Conservation (phyloP, 768 basidiomycete species). For the Strobilomyces dryophilus region DNA sequence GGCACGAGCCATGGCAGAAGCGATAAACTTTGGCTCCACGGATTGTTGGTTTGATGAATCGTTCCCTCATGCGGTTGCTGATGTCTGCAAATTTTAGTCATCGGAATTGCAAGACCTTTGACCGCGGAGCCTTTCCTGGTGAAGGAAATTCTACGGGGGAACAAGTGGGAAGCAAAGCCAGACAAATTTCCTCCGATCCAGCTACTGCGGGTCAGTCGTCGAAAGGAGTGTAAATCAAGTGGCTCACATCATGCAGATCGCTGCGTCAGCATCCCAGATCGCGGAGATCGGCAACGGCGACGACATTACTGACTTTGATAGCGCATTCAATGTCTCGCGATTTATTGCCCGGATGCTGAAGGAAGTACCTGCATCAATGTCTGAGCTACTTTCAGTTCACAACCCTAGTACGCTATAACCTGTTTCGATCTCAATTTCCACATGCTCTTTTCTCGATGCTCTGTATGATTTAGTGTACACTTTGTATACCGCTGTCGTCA, state of each 20-base stretch:
- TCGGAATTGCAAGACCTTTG: conserved; percentile 30
- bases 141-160: conserved; percentile 26
- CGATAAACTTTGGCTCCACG: conserved; percentile 19
- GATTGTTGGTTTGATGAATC: conserved; percentile 22
- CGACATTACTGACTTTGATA: conserved; percentile 31
- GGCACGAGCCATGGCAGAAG: conserved; percentile 26
- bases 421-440: neutral
- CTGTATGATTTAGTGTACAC: conserved; percentile 1
- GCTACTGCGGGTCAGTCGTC: conserved; percentile 22
- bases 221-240: too few species aligned
- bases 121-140: conserved; percentile 29
- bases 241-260: conserved; percentile 19
- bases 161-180: conserved; percentile 20
- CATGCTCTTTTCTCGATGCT: neutral
- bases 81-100: conserved; percentile 14
- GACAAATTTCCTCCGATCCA: conserved; percentile 37
- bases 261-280: conserved; percentile 29
- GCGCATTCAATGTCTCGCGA: conserved; percentile 28
- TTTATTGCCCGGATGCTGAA: conserved; percentile 30
- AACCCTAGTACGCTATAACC: neutral
- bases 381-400: conserved; percentile 24
- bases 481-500: conserved; percentile 4
- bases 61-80: neutral
- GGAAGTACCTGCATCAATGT: conserved; percentile 30
- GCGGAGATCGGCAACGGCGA: conserved; percentile 33